Base-by-base conservation (phyloP, 1,139 yeast species). In the Pichia sp. region DNA sequence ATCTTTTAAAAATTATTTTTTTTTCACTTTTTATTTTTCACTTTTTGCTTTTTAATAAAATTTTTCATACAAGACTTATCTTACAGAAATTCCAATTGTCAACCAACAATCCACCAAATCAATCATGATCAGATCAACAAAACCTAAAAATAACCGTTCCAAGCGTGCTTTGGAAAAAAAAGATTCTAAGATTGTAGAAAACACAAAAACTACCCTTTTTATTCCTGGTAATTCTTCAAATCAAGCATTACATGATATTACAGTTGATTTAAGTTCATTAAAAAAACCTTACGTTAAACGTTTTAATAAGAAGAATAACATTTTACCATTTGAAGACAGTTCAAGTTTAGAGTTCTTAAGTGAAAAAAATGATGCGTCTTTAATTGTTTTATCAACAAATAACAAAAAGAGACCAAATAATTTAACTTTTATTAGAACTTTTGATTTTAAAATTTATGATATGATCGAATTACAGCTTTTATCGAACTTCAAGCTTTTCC, bases 321-420 rank as follows among this genome's bases (percentile, higher is more conserved):
- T 93, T 56, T 79, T 87, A 63, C 99, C 99, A 14, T 93, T 93
- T 70, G 99, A 93, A 70, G 98, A 95, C 66, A 78, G 89, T n/a
- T 66, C 84, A 7, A 80, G 85, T 44, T 72, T 95, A 55, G 99
- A 95, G 70, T 93, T 95, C 65, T 87, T 91, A 67, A 78, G 96
- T 58, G 96, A 91, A 69, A 95, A 93, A 77, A 95, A 93, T 69
- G 99, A 93, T 70, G 71, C 87, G 46, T 89, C 98, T 3, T 73
- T 93, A 58, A 69, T 93, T 66, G 96, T 93, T n/a, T 76, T 91
- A 53, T 80, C 91, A 9, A 76, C 89, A 22, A 81, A 81, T 70
- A 89, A 88, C 67, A 95, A 93, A 71, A 93, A 95, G 74, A 81
- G 99, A 69, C 96, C 96, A 58, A 89, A 91, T 70, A 89, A 90